Percentiles rank a stretch among this genome's conserved stretches.
Evolutionary conservation across 768 basidiomycete species (phyloP).

Genomic region (Tulasnella sp.): DNA sequence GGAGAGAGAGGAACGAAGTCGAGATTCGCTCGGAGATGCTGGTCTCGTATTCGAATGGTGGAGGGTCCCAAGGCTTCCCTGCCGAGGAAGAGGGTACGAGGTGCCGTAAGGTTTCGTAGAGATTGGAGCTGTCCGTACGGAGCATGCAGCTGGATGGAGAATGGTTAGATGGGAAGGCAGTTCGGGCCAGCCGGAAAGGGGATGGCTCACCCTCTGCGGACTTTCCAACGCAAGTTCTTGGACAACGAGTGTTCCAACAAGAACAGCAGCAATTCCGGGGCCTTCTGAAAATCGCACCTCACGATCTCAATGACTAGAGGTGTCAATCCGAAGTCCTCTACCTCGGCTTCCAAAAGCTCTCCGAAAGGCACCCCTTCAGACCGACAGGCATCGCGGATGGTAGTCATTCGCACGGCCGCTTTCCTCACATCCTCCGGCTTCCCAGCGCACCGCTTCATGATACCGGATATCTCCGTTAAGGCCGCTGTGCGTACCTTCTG

Average conservation of each 20-base stretch:
- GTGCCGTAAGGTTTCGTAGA: constrained; percentile 6
- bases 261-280: constrained; percentile 3
- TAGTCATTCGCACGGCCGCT: neutral
- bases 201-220: neutral
- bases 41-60: constrained; percentile 5
- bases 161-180: neutral
- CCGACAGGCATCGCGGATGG: neutral
- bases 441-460: neutral
- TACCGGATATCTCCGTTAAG: neutral
- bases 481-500: neutral
- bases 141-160: constrained; percentile 1
- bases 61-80: neutral
- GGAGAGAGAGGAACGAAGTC: neutral
- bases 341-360: neutral
- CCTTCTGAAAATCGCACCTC: constrained; percentile 3
- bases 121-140: neutral
- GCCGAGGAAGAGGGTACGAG: neutral
- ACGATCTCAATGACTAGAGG: constrained; percentile 6
- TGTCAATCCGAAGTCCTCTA: neutral
- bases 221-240: neutral
- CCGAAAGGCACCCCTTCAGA: neutral
- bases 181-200: neutral
- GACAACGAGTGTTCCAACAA: constrained; percentile 5
- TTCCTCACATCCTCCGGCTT: neutral
- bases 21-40: neutral